Evolutionary conservation across 2,329 filamentous ascomycete species (phyloP).

Genomic region (Fusarium hostae): DNA sequence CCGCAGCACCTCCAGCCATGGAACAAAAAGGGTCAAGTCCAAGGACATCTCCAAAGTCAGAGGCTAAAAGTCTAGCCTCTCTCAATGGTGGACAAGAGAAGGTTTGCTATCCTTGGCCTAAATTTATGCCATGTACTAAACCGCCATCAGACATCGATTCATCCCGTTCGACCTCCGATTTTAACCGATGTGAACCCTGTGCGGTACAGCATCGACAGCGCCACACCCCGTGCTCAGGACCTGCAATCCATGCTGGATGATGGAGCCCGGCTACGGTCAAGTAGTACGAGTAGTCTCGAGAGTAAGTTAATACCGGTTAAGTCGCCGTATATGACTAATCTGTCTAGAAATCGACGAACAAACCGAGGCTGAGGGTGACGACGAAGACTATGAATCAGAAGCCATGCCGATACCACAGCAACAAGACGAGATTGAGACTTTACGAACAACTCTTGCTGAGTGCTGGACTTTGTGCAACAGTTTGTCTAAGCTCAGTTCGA

Average conservation of each 20-base stretch:
- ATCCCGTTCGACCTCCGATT: constrained; percentile 74
- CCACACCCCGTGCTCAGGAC: constrained; percentile 86
- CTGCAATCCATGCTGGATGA: constrained; percentile 76
- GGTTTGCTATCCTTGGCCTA: constrained; percentile 26
- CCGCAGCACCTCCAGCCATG: constrained; percentile 33
- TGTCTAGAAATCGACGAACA: constrained; percentile 66
- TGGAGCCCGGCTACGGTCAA: constrained; percentile 67
- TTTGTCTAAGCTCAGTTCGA: constrained; percentile 83
- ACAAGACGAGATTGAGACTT: constrained; percentile 71
- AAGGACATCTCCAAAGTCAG: constrained; percentile 52
- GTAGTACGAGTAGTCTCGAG: constrained; percentile 80
- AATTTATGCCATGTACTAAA: constrained; percentile 7
- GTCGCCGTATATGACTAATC: constrained; percentile 22
- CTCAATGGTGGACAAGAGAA: constrained; percentile 38
- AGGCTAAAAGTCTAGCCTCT: constrained; percentile 49
- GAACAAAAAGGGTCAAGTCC: constrained; percentile 51
- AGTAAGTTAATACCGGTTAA: constrained; percentile 61
- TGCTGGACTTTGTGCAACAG: constrained; percentile 97
- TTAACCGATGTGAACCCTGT: constrained; percentile 78
- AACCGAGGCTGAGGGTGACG: constrained; percentile 63
- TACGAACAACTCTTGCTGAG: constrained; percentile 83
- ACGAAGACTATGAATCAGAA: constrained; percentile 62
- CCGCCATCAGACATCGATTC: constrained; percentile 25
- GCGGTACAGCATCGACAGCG: constrained; percentile 72
- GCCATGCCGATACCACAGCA: constrained; percentile 55